Evolutionary conservation across 225 moss, liverwort and hornwort species (phyloP).

Genomic region (Polytrichum commune): DNA sequence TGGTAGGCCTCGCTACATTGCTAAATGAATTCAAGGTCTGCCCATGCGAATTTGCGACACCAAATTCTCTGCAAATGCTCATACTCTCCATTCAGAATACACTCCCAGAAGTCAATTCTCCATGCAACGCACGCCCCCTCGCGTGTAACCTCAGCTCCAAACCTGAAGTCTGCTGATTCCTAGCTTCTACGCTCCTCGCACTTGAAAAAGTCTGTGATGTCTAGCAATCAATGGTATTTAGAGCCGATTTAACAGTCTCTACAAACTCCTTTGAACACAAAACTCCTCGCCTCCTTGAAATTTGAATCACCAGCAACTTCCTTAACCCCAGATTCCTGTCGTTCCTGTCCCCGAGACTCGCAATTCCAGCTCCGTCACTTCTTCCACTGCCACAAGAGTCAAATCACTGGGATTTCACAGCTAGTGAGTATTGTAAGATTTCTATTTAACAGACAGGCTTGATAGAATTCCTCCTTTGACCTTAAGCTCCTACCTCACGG

Average conservation of each 20-base stretch:
- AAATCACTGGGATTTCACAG: too few relatives aligned
- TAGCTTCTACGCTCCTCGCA: neutral
- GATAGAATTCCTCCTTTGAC: too few relatives aligned
- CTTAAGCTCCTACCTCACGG: too few relatives aligned
- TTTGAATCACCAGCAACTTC: neutral
- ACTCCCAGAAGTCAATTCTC: slow-evolving; percentile 5
- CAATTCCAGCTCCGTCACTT: neutral
- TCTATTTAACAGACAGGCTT: too few relatives aligned
- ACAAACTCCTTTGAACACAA: too few relatives aligned
- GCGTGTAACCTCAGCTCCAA: neutral
- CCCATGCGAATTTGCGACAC: slow-evolving; percentile 12
- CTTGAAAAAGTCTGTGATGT: neutral
- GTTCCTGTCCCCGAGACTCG: neutral
- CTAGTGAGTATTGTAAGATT: too few relatives aligned
- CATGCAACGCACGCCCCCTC: neutral
- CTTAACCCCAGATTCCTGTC: neutral
- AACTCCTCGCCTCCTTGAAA: too few relatives aligned
- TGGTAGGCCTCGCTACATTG: slow-evolving; percentile 21
- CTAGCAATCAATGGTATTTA: too few relatives aligned
- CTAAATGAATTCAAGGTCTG: slow-evolving; percentile 13
- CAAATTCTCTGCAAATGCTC: slow-evolving; percentile 29
- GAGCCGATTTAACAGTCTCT: too few relatives aligned
- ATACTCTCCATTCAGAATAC: slow-evolving; percentile 38
- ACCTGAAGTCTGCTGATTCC: neutral
- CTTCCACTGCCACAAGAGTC: slow-evolving; percentile 1